These are phyloP conservation scores for Xerocomus spinulosus DNA, from an alignment of 768 basidiomycete species.

Conservation along the genomic window DNA sequence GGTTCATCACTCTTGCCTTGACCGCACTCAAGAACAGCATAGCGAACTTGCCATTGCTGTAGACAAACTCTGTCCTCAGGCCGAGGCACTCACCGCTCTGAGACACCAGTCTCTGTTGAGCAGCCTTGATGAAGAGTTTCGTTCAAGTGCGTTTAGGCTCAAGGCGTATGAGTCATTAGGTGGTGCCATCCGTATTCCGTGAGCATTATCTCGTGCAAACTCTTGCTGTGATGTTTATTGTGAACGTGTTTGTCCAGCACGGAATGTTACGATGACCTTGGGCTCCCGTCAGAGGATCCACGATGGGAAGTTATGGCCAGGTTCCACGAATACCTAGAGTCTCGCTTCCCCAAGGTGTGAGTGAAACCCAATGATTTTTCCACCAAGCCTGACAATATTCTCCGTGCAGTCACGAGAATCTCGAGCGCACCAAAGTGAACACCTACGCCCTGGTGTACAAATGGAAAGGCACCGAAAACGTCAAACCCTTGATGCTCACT, in stretches of 20 bases:
- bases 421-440: conserved; percentile 52
- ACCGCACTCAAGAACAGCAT: background rate
- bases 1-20: conserved; percentile 3
- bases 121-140: conserved; percentile 23
- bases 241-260: conserved; percentile 36
- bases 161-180: conserved; percentile 32
- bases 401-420: conserved; percentile 38
- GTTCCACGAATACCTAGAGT: conserved; percentile 23
- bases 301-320: conserved; percentile 33
- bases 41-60: background rate
- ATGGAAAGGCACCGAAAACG: conserved; percentile 35
- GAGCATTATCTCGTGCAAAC: background rate
- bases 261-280: conserved; percentile 50
- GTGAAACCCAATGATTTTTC: conserved; percentile 8
- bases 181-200: conserved; percentile 35
- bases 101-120: conserved; percentile 16
- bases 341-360: conserved; percentile 60
- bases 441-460: conserved; percentile 58
- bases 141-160: conserved; percentile 23
- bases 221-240: background rate
- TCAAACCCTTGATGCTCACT: background rate
- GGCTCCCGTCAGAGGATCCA: conserved; percentile 43
- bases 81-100: conserved; percentile 8
- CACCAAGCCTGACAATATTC: background rate
- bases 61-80: conserved; percentile 27